These are phyloP conservation scores for Vicia faba DNA, from an alignment of 306 rosid genomes.

Conservation along the genomic window DNA sequence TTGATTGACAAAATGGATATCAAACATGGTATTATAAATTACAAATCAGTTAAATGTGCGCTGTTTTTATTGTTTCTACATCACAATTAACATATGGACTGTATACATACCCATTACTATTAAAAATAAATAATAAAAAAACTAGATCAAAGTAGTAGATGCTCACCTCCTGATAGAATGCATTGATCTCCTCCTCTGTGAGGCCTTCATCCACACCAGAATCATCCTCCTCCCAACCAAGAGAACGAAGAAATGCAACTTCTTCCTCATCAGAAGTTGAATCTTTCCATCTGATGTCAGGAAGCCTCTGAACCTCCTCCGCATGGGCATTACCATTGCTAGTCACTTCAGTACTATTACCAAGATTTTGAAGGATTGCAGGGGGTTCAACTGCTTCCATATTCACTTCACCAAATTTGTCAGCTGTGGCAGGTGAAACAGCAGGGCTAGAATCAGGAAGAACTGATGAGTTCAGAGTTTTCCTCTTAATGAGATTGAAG, in stretches of 20 bases:
- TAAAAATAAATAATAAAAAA: too few species aligned
- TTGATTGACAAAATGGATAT: too few species aligned
- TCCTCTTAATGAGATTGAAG: conserved; percentile 82
- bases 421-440: conserved; percentile 56
- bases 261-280: conserved; percentile 79
- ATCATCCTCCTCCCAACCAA: conserved; percentile 97
- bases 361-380: conserved; percentile 50
- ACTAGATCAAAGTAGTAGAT: conserved; percentile 6
- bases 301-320: conserved; percentile 54
- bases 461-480: conserved; percentile 60
- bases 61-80: not conserved
- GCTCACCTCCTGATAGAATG: conserved; percentile 76
- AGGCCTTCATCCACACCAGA: conserved; percentile 92
- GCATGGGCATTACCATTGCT: conserved; percentile 58
- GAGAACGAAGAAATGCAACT: conserved; percentile 93
- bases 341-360: conserved; percentile 58
- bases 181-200: conserved; percentile 91
- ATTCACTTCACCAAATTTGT: conserved; percentile 62
- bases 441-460: conserved; percentile 60
- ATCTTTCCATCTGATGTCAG: conserved; percentile 45
- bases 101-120: not conserved
- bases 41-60: not conserved
- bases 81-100: not conserved
- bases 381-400: conserved; percentile 52
- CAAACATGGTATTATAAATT: not conserved